Conservation (phyloP, 2,329 filamentous ascomycete species). For the Alternaria sp. region DNA sequence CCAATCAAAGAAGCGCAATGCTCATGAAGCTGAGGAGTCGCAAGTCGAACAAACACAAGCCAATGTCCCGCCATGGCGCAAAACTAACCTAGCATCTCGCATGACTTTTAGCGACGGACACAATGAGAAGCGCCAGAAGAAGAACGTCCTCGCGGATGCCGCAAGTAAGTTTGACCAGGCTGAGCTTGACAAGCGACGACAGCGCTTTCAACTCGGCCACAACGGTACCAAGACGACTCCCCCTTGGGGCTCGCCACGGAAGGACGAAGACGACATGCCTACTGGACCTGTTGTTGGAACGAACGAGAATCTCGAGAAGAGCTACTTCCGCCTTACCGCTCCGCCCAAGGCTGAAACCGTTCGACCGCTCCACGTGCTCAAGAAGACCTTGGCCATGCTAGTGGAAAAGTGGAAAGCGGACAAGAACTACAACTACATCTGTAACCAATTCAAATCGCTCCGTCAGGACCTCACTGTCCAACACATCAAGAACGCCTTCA, state of each 20-base stretch:
- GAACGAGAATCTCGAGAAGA: constrained; percentile 86
- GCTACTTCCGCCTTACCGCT: constrained; percentile 90
- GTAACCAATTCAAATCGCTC: constrained; percentile 98
- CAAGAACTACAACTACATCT: constrained; percentile 95
- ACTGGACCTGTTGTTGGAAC: constrained; percentile 82
- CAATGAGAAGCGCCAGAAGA: constrained; percentile 57
- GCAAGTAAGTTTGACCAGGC: constrained; percentile 90
- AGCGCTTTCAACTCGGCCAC: constrained; percentile 75
- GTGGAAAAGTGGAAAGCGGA: constrained; percentile 96
- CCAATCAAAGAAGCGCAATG: constrained; percentile 83
- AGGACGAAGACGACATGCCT: constrained; percentile 59
- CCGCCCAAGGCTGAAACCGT: constrained; percentile 89
- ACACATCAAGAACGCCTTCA: constrained; percentile 95
- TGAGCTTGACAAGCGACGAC: constrained; percentile 85
- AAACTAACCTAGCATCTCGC: constrained; percentile 77
- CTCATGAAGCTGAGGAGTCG: constrained; percentile 62
- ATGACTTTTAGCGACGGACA: constrained; percentile 67
- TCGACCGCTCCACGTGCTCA: constrained; percentile 80
- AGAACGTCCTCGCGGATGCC: constrained; percentile 59
- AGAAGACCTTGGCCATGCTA: constrained; percentile 84
- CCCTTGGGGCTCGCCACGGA: constrained; percentile 57
- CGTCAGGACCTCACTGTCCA: constrained; percentile 98
- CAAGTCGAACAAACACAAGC: constrained; percentile 61
- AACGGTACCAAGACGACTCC: constrained; percentile 63
- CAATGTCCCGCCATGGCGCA: constrained; percentile 74